These are phyloP conservation scores for Sphagnum magellanicum DNA, from an alignment of 228 moss, liverwort and hornwort species.

Conservation along the genomic window DNA sequence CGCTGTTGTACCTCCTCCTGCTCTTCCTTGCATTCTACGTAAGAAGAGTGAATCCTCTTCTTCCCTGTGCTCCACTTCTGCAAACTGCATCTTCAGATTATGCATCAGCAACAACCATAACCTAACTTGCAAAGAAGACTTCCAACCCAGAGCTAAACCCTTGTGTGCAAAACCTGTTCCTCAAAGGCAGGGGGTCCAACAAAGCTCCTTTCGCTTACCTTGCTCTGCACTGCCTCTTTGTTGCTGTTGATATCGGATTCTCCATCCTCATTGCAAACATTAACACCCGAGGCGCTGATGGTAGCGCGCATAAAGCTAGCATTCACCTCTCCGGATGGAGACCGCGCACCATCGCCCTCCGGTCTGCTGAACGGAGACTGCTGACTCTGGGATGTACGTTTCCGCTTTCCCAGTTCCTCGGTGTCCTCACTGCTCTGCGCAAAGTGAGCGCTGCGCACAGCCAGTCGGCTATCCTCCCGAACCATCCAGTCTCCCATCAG, in stretches of 20 bases:
- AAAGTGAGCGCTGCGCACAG: no score
- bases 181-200: neutral
- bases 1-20: conserved; percentile 10
- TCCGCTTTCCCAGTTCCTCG: no score
- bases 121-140: neutral
- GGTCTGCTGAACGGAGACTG: no score
- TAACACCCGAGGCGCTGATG: conserved; percentile 18
- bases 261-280: conserved; percentile 11
- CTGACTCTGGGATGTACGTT: no score
- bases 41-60: conserved; percentile 14
- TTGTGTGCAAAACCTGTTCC: conserved; percentile 5
- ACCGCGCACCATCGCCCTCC: no score
- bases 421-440: no score
- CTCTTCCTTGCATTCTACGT: conserved; percentile 8
- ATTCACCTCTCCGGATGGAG: neutral
- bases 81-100: neutral
- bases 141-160: neutral
- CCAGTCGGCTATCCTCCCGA: no score
- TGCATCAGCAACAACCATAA: neutral
- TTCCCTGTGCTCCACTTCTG: conserved; percentile 21
- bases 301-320: conserved; percentile 1
- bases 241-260: conserved; percentile 4
- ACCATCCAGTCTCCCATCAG: no score
- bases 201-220: no score
- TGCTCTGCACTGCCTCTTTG: neutral